phyloP scores from a whole-genome alignment of 768 basidiomycete genomes.

The Candolleomyces eurysporus region DNA sequence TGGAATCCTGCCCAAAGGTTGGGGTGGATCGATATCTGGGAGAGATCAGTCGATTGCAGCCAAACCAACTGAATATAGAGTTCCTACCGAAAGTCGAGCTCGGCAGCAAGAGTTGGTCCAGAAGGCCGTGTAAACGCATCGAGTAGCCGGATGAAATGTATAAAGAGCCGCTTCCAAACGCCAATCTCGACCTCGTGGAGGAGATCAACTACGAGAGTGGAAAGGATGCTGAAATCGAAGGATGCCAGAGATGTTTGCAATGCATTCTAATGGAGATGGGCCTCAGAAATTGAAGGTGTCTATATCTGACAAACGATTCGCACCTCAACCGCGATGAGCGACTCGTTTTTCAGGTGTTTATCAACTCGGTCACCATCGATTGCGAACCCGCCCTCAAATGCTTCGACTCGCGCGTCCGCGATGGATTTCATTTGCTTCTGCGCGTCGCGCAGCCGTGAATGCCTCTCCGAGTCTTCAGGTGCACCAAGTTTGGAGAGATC shows the following conservation, averaged over 20 bases:
- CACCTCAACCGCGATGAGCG: background rate
- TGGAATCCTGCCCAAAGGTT: constrained; percentile 22
- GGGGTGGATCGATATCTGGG: constrained; percentile 13
- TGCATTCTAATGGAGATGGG: background rate
- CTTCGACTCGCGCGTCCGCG: background rate
- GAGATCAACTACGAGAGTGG: constrained; percentile 27
- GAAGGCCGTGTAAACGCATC: constrained; percentile 1
- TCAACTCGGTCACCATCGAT: background rate
- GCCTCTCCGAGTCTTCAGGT: background rate
- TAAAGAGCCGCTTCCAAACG: constrained; percentile 30
- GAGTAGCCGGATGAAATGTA: background rate
- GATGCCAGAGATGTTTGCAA: background rate
- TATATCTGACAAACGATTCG: background rate
- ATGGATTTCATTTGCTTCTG: background rate
- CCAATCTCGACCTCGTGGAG: constrained; percentile 39
- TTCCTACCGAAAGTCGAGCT: constrained; percentile 21
- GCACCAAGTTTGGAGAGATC: constrained; percentile 20
- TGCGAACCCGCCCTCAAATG: background rate
- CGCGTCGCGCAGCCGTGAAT: background rate
- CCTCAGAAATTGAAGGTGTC: constrained; percentile 17
- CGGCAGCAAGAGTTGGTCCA: constrained; percentile 6
- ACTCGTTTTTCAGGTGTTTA: background rate
- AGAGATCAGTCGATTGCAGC: background rate
- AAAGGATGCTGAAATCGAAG: constrained; percentile 20
- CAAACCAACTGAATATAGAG: background rate